phyloP scores from a whole-genome alignment of 2,329 filamentous ascomycete genomes.

The Scedosporium boydii region DNA sequence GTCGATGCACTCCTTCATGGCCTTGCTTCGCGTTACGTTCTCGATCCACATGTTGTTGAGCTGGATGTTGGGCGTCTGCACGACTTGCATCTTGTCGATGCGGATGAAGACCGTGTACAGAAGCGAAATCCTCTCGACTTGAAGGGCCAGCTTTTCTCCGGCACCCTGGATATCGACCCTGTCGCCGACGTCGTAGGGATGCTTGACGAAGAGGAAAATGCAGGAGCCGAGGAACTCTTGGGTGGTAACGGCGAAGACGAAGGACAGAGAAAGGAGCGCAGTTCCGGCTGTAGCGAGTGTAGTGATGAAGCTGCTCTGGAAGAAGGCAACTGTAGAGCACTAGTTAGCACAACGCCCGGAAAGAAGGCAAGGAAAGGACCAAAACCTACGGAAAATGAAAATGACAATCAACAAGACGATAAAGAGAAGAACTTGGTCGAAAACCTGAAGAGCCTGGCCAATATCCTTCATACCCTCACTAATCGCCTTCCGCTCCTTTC shows the following conservation, averaged over 20 bases:
- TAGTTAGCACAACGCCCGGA: conserved; percentile 1
- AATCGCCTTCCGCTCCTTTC: conserved; percentile 79
- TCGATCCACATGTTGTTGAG: conserved; percentile 93
- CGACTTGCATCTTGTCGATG: conserved; percentile 69
- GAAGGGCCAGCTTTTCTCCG: conserved; percentile 49
- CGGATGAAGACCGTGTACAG: conserved; percentile 87
- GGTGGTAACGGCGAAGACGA: conserved; percentile 84
- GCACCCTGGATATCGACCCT: conserved; percentile 67
- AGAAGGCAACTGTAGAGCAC: conserved; percentile 57
- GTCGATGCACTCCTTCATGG: conserved; percentile 79
- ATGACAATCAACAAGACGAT: conserved; percentile 73
- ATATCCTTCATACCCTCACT: conserved; percentile 95
- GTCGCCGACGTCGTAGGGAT: conserved; percentile 93
- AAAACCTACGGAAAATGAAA: conserved; percentile 64
- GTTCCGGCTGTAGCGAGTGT: conserved; percentile 87
- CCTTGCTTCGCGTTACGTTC: conserved; percentile 81
- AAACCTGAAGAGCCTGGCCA: conserved; percentile 81
- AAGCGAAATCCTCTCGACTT: conserved; percentile 89
- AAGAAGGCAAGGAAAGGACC: not conserved
- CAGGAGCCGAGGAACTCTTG: conserved; percentile 97
- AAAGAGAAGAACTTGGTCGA: conserved; percentile 76
- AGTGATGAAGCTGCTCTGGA: conserved; percentile 75
- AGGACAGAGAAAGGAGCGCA: conserved; percentile 87
- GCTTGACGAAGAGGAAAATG: conserved; percentile 98
- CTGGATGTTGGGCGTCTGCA: conserved; percentile 76